Base-by-base conservation (phyloP, 495 filamentous ascomycete genomes). In the Aspergillus hancockii region DNA sequence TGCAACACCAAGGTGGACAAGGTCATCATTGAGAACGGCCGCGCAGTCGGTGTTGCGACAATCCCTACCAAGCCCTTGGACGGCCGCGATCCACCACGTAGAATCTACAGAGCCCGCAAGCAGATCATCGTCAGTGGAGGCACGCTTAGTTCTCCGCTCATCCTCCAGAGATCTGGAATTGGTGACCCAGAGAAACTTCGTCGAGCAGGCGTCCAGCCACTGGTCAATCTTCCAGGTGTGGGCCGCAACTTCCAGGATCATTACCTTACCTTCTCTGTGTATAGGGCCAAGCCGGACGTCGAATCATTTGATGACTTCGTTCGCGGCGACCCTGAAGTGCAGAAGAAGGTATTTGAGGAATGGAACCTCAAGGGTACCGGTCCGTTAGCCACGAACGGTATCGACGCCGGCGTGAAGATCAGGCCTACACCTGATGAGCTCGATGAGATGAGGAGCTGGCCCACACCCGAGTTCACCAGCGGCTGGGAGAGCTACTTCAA, bases 171-270 rank as follows among this genome's bases (percentile, higher is more conserved):
- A 47, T 90, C 85, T 57, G 86, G 87, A 59, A 83, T 90, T 49
- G 79, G 73, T 55, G 85, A 92, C 70, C 83, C 89, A n/a, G 79
- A 87, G 69, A 92, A 90, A 73, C 81, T 93, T 21, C 83, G 81
- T 56, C 78, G 78, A 36, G 88, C 79, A 28, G 88, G 90, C 10
- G 85, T 92, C 55, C 76, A 87, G 74, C 88, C 88, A 18, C 74
- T 90, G 16, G 82, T 92, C 57, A 81, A 93, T 63, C 83, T 92
- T n/a, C 90, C 90, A 0, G 90, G 90, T 38, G 89, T 93, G 52
- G 90, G 89, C 56, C 79, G 87, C 31, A 92, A 92, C 72, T 92
- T 91, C 81, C 90, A 92, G 68, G 89, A 92, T 70, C 90, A 93
- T 62, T 91, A 94, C 67, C 82, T 94, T 32, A 91, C 88, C 2